Evolutionary conservation across 768 basidiomycete genomes (phyloP).

Genomic region (Tulasnella sp.): DNA sequence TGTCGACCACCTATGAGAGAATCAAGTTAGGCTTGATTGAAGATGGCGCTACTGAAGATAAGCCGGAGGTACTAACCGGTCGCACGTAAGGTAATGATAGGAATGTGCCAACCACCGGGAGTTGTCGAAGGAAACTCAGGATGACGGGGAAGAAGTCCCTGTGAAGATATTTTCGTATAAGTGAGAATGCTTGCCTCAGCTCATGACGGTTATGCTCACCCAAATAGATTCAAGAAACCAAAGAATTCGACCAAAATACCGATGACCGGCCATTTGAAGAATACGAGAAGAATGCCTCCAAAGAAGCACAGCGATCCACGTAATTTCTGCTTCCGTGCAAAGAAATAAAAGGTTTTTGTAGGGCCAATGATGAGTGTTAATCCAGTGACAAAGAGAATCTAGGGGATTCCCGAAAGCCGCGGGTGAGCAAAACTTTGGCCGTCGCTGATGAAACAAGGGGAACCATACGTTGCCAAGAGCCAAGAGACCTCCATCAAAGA

Average conservation of each 20-base stretch:
- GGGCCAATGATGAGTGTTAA: conserved; percentile 96
- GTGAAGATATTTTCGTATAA: conserved; percentile 26
- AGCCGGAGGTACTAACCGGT: conserved; percentile 47
- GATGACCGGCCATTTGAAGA: conserved; percentile 90
- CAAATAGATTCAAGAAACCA: conserved; percentile 96
- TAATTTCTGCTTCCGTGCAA: conserved; percentile 91
- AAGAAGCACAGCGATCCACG: conserved; percentile 86
- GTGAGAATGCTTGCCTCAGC: neutral
- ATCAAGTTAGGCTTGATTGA: neutral
- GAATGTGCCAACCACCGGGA: conserved; percentile 85
- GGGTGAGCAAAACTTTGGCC: conserved; percentile 6
- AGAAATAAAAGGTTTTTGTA: conserved; percentile 96
- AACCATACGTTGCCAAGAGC: conserved; percentile 89
- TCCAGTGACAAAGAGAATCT: conserved; percentile 93
- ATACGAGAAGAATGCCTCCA: conserved; percentile 87
- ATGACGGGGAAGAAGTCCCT: conserved; percentile 99
- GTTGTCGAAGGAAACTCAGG: conserved; percentile 89
- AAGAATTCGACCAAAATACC: conserved; percentile 93
- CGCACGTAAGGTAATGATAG: conserved; percentile 85
- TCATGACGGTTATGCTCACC: conserved; percentile 53
- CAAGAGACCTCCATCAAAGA: conserved; percentile 93
- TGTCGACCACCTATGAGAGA: conserved; percentile 19
- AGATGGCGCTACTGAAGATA: neutral
- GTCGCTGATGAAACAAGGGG: conserved; percentile 23
- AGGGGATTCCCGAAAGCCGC: neutral